Conservation (phyloP, 2,329 filamentous ascomycete species). For the Aspergillus aculeatinus region DNA sequence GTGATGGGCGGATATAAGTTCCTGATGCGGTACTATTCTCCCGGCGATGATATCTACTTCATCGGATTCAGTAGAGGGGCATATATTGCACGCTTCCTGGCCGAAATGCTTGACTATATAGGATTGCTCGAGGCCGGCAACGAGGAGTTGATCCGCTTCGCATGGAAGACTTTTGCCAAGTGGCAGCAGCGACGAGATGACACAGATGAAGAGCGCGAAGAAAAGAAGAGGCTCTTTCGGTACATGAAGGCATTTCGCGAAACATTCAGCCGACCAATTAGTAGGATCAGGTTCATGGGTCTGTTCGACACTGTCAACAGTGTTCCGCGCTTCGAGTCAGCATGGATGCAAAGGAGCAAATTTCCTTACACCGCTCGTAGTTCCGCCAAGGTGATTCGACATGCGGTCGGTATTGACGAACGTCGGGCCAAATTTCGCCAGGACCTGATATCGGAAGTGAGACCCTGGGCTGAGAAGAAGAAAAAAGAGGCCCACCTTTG, state of each 20-base stretch:
- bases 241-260: constrained; percentile 79
- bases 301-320: constrained; percentile 82
- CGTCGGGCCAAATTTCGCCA: constrained; percentile 59
- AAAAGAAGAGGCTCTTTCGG: constrained; percentile 57
- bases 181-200: constrained; percentile 39
- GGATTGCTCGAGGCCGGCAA: constrained; percentile 78
- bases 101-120: constrained; percentile 82
- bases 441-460: constrained; percentile 53
- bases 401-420: constrained; percentile 60
- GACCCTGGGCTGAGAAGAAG: constrained; percentile 28
- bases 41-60: constrained; percentile 63
- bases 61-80: constrained; percentile 73
- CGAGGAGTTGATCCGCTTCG: constrained; percentile 80
- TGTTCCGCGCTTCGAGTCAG: constrained; percentile 71
- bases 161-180: constrained; percentile 62
- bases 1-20: constrained; percentile 82
- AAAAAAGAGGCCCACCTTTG: constrained; percentile 18
- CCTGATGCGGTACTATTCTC: constrained; percentile 70
- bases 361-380: constrained; percentile 62
- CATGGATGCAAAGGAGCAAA: constrained; percentile 71
- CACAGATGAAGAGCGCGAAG: constrained; percentile 24
- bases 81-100: constrained; percentile 72
- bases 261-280: constrained; percentile 73
- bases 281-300: constrained; percentile 71
- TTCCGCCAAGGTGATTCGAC: constrained; percentile 56